Evolutionary conservation across 768 basidiomycete genomes (phyloP), one percentile per base, ranked within the genome.

Genomic region (Heimioporus sp.): DNA sequence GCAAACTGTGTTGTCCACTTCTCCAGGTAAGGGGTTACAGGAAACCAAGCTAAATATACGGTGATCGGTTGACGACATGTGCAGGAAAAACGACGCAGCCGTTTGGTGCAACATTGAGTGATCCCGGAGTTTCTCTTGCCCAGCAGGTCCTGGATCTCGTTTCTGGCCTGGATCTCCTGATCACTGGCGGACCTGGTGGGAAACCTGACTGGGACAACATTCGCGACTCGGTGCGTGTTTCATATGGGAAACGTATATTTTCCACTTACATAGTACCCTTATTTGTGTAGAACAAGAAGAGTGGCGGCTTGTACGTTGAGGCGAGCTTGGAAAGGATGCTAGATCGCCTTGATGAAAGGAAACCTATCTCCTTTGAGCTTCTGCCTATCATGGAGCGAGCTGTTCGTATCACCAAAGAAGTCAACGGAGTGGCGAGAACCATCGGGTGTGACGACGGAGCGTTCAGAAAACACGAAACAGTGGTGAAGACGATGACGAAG

Each of bases 201-300:
- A 58, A 46, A 8, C 57, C 57, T 16, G 57, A 58, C 30, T 58
- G 57, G 57, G 45, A 50, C 30, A 58, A 58, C 13, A 58, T 58
- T 13, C 48, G 48, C 30, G 56, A 45, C 10, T 49, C 48, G 4
- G 56, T 58, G 21, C 21, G 57, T 53, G 19, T 17, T 24, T n/a
- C 16, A 10, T 12, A 35, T 10, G n/a, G n/a, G 24, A 12, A 41
- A 19, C 3, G 1, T 20, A 28, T 2, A 8, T 31, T 20, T 6
- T 17, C 10, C 17, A 17, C 10, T 20, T 28, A 28, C 24, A 28
- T 28, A 4, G 10, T 35, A 19, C 6, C 37, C 48, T 45, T 19
- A 7, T 11, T 32, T 11, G 16, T 24, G 5, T n/a, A 58, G 57
- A 30, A 44, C 12, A 53, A 39, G 6, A 53, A 41, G 30, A 60